phyloP scores from a whole-genome alignment of 257 asterid genomes.

The Solanum acaule region DNA sequence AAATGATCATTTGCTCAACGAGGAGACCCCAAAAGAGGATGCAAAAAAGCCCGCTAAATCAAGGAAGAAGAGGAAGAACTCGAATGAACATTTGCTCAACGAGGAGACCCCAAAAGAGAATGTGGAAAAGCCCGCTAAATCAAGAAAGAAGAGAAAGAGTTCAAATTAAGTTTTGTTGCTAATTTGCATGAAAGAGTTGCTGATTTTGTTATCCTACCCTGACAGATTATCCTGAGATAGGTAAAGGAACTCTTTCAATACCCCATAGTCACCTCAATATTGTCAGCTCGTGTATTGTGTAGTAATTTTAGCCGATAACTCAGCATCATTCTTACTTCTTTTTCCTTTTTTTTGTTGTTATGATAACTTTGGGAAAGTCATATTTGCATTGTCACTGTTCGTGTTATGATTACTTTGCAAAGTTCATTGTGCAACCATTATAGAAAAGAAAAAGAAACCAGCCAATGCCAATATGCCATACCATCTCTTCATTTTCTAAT shows the following conservation, averaged over 20 bases:
- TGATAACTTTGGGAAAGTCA: not conserved
- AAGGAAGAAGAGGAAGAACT: conserved; percentile 8
- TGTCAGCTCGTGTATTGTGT: not conserved
- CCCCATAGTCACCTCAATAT: not conserved
- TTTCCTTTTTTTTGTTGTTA: not conserved
- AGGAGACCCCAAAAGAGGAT: not conserved
- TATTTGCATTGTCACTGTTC: not conserved
- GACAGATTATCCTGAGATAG: not conserved
- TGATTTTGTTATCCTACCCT: not conserved
- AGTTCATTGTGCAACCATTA: not conserved
- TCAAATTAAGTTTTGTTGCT: not conserved
- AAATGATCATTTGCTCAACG: not conserved
- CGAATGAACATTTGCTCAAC: not conserved
- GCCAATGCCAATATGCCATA: too few relatives aligned
- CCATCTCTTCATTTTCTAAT: not conserved
- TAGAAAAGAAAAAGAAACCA: not conserved
- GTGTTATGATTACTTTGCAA: not conserved
- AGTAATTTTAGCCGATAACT: not conserved
- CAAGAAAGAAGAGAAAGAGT: conserved; percentile 10
- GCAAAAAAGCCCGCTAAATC: not conserved
- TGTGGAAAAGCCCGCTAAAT: not conserved
- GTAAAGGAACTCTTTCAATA: not conserved
- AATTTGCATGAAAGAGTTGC: not conserved
- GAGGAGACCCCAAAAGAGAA: not conserved
- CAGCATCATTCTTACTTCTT: not conserved